phyloP scores from a whole-genome alignment of 2,329 filamentous ascomycete genomes.

The Aureobasidium sp. region DNA sequence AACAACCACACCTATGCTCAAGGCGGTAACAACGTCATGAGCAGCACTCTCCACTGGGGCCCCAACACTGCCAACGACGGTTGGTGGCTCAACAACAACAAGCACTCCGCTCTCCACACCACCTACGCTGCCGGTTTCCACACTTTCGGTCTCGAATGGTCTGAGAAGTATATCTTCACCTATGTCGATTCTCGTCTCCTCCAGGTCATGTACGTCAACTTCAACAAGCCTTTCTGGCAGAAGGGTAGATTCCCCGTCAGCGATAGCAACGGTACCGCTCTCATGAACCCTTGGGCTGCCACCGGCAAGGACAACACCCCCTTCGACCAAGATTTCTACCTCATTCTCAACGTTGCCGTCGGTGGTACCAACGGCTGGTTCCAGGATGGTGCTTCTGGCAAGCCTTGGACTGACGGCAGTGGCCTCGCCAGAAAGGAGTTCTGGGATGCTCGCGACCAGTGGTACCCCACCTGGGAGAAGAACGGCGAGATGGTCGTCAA shows the following conservation, averaged over 20 bases:
- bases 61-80: slow-evolving; percentile 64
- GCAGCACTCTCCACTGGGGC: slow-evolving; percentile 76
- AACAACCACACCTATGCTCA: slow-evolving; percentile 72
- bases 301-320: slow-evolving; percentile 32
- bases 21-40: slow-evolving; percentile 75
- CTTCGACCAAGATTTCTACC: slow-evolving; percentile 37
- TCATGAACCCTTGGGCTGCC: slow-evolving; percentile 33
- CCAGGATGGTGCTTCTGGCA: slow-evolving; percentile 60
- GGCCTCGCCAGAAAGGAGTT: slow-evolving; percentile 66
- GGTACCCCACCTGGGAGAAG: slow-evolving; percentile 32
- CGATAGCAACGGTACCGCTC: slow-evolving; percentile 30
- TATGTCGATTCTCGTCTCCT: slow-evolving; percentile 75
- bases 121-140: slow-evolving; percentile 65
- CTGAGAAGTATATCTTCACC: slow-evolving; percentile 79
- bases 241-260: slow-evolving; percentile 31
- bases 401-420: slow-evolving; percentile 72
- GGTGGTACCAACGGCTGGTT: slow-evolving; percentile 61
- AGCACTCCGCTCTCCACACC: slow-evolving; percentile 66
- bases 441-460: slow-evolving; percentile 49
- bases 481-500: slow-evolving; percentile 35
- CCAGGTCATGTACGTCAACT: slow-evolving; percentile 68
- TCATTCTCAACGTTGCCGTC: slow-evolving; percentile 36
- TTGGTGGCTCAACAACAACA: slow-evolving; percentile 79
- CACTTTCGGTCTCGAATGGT: slow-evolving; percentile 79
- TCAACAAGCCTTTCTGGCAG: slow-evolving; percentile 34